phyloP scores from a whole-genome alignment of 768 basidiomycete species.

The Flagelloscypha sp. region DNA sequence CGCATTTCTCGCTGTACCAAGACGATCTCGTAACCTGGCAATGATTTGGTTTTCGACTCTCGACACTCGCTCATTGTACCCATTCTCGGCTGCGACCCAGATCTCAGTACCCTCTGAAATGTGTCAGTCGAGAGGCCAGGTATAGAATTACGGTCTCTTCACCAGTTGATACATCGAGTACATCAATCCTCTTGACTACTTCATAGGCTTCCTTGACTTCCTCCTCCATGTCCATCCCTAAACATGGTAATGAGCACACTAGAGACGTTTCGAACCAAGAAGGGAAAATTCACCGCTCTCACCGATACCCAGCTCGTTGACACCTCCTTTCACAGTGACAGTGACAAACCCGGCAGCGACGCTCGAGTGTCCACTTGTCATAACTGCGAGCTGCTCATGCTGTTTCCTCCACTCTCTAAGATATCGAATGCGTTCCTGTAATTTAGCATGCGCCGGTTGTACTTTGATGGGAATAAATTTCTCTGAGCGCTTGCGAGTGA shows the following conservation, averaged over 20 bases:
- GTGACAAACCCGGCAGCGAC: no score
- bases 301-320: no score
- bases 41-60: constrained; percentile 99
- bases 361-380: no score
- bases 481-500: constrained; percentile 81
- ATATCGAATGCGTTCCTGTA: constrained; percentile 84
- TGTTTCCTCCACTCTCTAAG: constrained; percentile 91
- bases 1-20: constrained; percentile 93
- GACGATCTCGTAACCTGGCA: constrained; percentile 78
- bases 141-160: constrained; percentile 18
- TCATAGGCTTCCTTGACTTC: constrained; percentile 96
- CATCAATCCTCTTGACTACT: constrained; percentile 93
- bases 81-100: constrained; percentile 95
- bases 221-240: constrained; percentile 98
- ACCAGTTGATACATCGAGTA: constrained; percentile 90
- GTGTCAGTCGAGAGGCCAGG: constrained; percentile 4
- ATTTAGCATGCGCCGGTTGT: constrained; percentile 78
- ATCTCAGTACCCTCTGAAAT: constrained; percentile 87
- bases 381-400: constrained; percentile 93
- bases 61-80: constrained; percentile 95
- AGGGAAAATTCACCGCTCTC: no score
- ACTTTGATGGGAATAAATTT: constrained; percentile 98
- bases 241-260: no score
- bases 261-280: no score
- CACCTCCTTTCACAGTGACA: no score